phyloP scores from a whole-genome alignment of 306 rosid genomes.

The Castanospermum australe region DNA sequence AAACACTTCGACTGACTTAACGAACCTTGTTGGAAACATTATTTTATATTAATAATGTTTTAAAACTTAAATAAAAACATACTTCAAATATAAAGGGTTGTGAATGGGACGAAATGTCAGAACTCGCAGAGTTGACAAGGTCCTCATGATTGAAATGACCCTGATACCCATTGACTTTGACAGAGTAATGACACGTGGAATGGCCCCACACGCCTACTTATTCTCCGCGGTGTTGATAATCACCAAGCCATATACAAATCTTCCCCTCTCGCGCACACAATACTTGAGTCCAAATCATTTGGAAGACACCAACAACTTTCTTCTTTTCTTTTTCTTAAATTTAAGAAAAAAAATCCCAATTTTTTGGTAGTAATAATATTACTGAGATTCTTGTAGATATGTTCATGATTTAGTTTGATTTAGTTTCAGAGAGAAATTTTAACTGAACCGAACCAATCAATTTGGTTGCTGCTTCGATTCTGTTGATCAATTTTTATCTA shows the following conservation, averaged over 20 bases:
- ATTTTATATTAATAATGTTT: too few species aligned
- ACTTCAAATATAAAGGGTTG: too few species aligned
- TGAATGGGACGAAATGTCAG: neutral
- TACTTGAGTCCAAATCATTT: slow-evolving; percentile 20
- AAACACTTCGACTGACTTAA: too few species aligned
- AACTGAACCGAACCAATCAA: too few species aligned
- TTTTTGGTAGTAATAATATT: neutral
- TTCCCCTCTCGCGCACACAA: neutral
- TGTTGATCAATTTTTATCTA: too few species aligned
- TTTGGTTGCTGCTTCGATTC: too few species aligned
- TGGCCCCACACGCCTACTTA: slow-evolving; percentile 34
- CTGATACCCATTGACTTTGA: slow-evolving; percentile 34
- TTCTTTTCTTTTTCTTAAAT: neutral
- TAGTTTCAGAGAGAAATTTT: too few species aligned
- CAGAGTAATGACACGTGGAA: neutral
- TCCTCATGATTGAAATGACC: slow-evolving; percentile 10
- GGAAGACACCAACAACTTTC: slow-evolving; percentile 15
- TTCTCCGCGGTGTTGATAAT: slow-evolving; percentile 23
- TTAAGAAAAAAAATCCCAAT: neutral
- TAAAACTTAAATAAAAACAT: too few species aligned
- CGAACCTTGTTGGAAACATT: too few species aligned
- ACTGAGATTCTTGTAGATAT: too few species aligned
- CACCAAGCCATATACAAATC: too few species aligned
- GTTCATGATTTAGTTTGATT: too few species aligned
- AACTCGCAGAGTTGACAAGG: slow-evolving; percentile 6